Base-by-base conservation (phyloP, 78 protist species). In the Pigoraptor vietnamica region DNA sequence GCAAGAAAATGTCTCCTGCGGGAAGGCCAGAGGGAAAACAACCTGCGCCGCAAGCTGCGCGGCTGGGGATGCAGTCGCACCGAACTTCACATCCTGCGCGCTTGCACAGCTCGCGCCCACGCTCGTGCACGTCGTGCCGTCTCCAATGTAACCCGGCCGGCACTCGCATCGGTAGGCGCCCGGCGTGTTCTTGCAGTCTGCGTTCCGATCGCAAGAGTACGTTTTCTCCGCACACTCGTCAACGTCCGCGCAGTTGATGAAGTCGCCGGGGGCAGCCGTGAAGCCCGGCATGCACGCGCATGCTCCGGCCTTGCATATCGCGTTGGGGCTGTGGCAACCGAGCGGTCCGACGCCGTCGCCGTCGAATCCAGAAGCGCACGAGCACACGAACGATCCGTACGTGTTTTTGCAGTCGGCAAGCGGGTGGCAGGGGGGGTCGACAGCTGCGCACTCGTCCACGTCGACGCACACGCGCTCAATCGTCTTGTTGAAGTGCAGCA, bases 41-140 rank as follows among this genome's bases (percentile, higher is more conserved):
- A n/a, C n/a, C n/a, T n/a, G n/a, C n/a, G n/a, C n/a, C n/a, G n/a
- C n/a, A n/a, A n/a, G n/a, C n/a, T n/a, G n/a, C n/a, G n/a, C n/a
- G n/a, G n/a, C n/a, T n/a, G n/a, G n/a, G n/a, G n/a, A n/a, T n/a
- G n/a, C n/a, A n/a, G n/a, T n/a, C n/a, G n/a, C n/a, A n/a, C n/a
- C n/a, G n/a, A n/a, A n/a, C n/a, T n/a, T n/a, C n/a, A n/a, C n/a
- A n/a, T n/a, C n/a, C n/a, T n/a, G n/a, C n/a, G n/a, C n/a, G n/a
- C n/a, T n/a, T n/a, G n/a, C n/a, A n/a, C n/a, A n/a, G n/a, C n/a
- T n/a, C n/a, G n/a, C n/a, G n/a, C n/a, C n/a, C n/a, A n/a, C n/a
- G n/a, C n/a, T n/a, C n/a, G n/a, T n/a, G 88, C 87, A 82, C 55
- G 89, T 86, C 56, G 14, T 37, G 1, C 89, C 89, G 48, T 38